Evolutionary conservation across 2,329 filamentous ascomycete genomes (phyloP), one percentile per base, ranked within the genome.

Genomic region (Volutella citrinella): DNA sequence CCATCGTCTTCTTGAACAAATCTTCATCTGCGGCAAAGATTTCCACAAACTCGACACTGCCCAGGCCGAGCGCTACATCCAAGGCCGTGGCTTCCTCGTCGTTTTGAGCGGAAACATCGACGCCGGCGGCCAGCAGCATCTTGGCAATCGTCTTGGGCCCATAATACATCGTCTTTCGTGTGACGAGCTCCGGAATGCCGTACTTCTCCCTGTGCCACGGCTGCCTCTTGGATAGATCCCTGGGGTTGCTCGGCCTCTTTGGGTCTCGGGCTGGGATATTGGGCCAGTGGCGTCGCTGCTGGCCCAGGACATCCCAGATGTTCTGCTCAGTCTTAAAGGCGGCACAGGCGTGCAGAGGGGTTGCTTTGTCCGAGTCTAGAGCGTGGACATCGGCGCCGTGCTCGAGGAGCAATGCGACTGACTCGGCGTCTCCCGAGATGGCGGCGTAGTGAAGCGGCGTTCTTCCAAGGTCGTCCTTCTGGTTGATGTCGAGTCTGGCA

Each of bases 391-490:
- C 25, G 4, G 39, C 48, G 3, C 45, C 43, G 11, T 40, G 17
- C 5, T 30, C 18, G 8, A 51, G 32, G 2, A 51, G 43, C 7
- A 43, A 24, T 3, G 30, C 30, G 2, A 51, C 43, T 2, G 26
- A 42, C 18, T 51, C 48, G 1, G 37, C 13, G 5, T 49, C 39
- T 8, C 48, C 48, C 4, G 48, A 51, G 13, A 22, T 32, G 6
- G 43, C 47, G 4, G 48, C 48, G 18, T 48, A 48, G 19, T 46
- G 30, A 2, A 51, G 32, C 4, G 48, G 48, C 5, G 48, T 49
- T 36, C 41, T 40, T 1, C 43, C 41, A 35, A 29, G 28, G 2
- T 11, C 3, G n/a, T 51, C 48, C 7, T 27, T 11, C 16, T 46
- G 41, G 6, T 51, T 41, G 2, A 51, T 10, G 4, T 48, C 16